Percentiles rank a stretch among this genome's conserved stretches.
Conservation (phyloP, 1,284 basidiomycete species). For the Ustilago bromivora region DNA sequence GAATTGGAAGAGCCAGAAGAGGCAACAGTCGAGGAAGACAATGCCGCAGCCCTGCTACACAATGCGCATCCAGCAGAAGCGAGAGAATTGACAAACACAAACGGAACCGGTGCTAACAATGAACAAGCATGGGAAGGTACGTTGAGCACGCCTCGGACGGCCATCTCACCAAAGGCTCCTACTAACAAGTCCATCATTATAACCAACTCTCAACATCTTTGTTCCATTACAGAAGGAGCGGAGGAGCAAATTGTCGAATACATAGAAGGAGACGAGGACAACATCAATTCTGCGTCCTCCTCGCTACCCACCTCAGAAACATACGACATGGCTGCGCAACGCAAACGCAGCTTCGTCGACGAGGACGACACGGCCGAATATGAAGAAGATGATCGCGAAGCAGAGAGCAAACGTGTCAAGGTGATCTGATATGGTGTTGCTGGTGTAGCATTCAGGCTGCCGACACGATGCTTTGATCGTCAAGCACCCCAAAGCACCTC, state of each 20-base stretch:
- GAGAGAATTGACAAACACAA: slow-evolving; percentile 9
- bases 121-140: slow-evolving; percentile 32
- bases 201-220: neutral
- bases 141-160: neutral
- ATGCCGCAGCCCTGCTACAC: slow-evolving; percentile 7
- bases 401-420: slow-evolving; percentile 48
- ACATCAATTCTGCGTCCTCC: neutral
- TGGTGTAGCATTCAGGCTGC: neutral
- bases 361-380: slow-evolving; percentile 31
- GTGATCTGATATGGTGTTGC: slow-evolving; percentile 17
- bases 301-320: slow-evolving; percentile 11
- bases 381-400: slow-evolving; percentile 35
- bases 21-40: neutral
- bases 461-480: neutral
- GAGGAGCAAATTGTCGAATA: slow-evolving; percentile 57
- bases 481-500: neutral
- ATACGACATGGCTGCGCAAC: slow-evolving; percentile 14
- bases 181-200: slow-evolving; percentile 6
- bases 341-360: slow-evolving; percentile 34
- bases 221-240: slow-evolving; percentile 16
- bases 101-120: slow-evolving; percentile 12
- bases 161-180: neutral
- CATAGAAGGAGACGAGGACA: slow-evolving; percentile 29
- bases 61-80: slow-evolving; percentile 13
- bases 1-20: slow-evolving; percentile 33